These are phyloP conservation scores for Ustilago curta DNA, from an alignment of 1,284 basidiomycete species.

Conservation along the genomic window DNA sequence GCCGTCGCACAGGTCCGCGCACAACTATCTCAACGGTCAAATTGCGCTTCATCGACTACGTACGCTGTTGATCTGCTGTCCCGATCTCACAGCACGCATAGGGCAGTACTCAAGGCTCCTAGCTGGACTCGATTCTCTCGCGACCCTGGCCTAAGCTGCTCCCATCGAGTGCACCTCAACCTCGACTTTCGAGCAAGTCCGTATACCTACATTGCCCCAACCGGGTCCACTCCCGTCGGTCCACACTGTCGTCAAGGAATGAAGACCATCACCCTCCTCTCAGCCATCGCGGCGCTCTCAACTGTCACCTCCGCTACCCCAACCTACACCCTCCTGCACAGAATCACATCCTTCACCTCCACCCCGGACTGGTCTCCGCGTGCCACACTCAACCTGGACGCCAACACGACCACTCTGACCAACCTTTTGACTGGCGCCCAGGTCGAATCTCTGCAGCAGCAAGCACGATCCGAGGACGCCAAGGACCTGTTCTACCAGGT, in stretches of 20 bases:
- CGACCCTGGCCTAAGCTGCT: too few species aligned
- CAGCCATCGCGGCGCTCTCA: not conserved
- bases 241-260: not conserved
- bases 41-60: too few species aligned
- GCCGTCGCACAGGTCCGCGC: too few species aligned
- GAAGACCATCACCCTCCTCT: not conserved
- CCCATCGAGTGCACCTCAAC: too few species aligned
- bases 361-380: constrained; percentile 20
- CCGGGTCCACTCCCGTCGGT: too few species aligned
- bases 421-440: not conserved
- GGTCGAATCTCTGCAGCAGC: not conserved
- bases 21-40: too few species aligned
- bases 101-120: too few species aligned
- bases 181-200: too few species aligned
- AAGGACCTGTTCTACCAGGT: constrained; percentile 18
- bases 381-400: constrained; percentile 6
- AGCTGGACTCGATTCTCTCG: too few species aligned
- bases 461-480: not conserved
- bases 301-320: not conserved
- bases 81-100: too few species aligned
- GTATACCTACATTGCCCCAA: too few species aligned
- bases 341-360: constrained; percentile 12
- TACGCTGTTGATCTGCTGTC: too few species aligned
- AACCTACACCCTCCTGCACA: constrained; percentile 32
- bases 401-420: not conserved